A percentile compares a stretch with the other conserved stretches of the same genome.
Evolutionary conservation across 371 early-diverging fungal genomes (phyloP).

Genomic region (Phascolomyces articulosus): DNA sequence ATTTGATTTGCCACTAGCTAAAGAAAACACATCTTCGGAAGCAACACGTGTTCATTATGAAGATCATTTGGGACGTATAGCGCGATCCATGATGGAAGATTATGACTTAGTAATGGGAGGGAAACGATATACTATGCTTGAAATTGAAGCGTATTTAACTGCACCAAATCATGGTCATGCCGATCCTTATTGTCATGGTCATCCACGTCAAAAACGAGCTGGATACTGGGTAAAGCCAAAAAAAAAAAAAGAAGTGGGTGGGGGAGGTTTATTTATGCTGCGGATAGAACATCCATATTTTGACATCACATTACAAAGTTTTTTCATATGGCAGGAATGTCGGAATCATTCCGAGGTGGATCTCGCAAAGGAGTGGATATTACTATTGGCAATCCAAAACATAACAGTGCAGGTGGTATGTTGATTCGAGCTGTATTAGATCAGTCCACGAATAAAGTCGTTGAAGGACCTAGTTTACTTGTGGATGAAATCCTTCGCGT

Average conservation of each 20-base stretch:
- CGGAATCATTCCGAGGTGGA: constrained; percentile 46
- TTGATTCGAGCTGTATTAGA: constrained; percentile 42
- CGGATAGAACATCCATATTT: not conserved
- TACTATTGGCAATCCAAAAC: constrained; percentile 27
- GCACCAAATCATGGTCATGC: constrained; percentile 18
- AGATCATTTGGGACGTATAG: constrained; percentile 2
- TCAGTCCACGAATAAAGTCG: constrained; percentile 20
- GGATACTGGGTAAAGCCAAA: constrained; percentile 19
- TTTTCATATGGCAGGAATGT: constrained; percentile 42
- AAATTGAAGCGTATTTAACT: constrained; percentile 29
- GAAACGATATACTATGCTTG: constrained; percentile 21
- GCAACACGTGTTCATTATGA: not conserved
- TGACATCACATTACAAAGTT: constrained; percentile 14
- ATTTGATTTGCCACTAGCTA: not conserved
- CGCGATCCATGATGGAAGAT: constrained; percentile 7
- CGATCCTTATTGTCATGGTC: constrained; percentile 29
- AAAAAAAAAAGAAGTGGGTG: not conserved
- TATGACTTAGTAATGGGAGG: constrained; percentile 18
- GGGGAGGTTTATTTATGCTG: too few relatives aligned
- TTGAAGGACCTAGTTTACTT: constrained; percentile 49
- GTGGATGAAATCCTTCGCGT: constrained; percentile 41
- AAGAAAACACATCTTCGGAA: not conserved
- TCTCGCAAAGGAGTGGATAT: constrained; percentile 52
- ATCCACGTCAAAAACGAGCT: constrained; percentile 21
- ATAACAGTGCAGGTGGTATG: constrained; percentile 44